phyloP scores from a whole-genome alignment of 345 rosid genomes.

The Eucalyptus caleyi region DNA sequence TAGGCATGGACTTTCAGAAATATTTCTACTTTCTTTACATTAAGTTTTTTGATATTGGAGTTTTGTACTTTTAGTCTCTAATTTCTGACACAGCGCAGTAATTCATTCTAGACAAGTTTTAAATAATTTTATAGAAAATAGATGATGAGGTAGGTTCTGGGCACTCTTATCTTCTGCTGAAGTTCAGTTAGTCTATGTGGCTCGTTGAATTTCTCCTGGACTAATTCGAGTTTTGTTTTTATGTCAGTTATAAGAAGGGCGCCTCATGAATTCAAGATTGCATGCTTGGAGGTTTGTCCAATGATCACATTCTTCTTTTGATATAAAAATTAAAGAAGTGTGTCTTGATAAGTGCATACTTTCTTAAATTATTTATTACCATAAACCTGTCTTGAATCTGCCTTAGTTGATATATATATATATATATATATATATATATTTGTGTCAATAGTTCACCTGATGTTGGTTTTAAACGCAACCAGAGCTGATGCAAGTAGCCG shows the following conservation, averaged over 20 bases:
- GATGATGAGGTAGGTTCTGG: neutral
- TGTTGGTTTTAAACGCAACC: neutral
- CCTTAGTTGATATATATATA: neutral
- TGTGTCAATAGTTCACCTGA: neutral
- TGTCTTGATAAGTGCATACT: neutral
- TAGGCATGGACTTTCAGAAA: neutral
- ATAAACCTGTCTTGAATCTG: neutral
- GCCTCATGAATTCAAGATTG: conserved; percentile 98
- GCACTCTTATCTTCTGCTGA: neutral
- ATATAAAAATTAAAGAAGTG: neutral
- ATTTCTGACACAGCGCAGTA: neutral
- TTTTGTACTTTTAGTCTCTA: neutral
- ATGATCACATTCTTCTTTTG: neutral
- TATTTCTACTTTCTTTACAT: neutral
- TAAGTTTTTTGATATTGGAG: neutral
- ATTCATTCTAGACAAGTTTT: neutral
- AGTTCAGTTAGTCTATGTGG: neutral
- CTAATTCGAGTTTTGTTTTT: neutral
- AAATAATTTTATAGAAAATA: neutral
- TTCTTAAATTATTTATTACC: neutral
- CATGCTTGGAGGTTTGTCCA: conserved; percentile 85
- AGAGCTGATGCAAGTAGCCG: neutral
- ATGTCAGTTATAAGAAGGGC: conserved; percentile 86
- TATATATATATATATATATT: neutral
- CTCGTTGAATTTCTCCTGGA: neutral